Base-by-base conservation (phyloP, 495 filamentous ascomycete genomes). In the Penicillium cataractarum region DNA sequence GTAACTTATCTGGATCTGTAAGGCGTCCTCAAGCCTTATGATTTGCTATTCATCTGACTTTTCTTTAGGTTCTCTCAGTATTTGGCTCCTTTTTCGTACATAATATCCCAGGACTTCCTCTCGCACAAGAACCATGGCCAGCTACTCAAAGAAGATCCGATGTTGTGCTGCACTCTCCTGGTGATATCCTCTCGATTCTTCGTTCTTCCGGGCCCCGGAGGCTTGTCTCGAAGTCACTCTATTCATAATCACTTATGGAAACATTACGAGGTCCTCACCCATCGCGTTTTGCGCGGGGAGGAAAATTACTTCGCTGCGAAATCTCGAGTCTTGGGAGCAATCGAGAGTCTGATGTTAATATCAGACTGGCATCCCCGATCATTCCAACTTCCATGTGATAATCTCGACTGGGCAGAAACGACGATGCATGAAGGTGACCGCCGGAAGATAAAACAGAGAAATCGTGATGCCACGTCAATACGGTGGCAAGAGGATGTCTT, bases 141-240 rank as follows among this genome's bases (percentile, higher is more conserved):
- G 6, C 26, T 51, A 7, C 24, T 51, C 22, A 51, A 51, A 5
- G 6, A 31, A 13, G 24, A 51, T 31, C 49, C 26, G 17, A 27
- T 51, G 49, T 51, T 51, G 6, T 27, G 24, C 4, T 51, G 49
- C 49, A 29, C 49, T 17, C 49, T 51, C 24, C 26, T 51, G 49
- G 12, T 13, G 0, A 31, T 51, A 51, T 51, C 49, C 24, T 51
- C 49, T 31, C 49, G 49, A 17, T 51, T 51, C n/a, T 29, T 51
- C 7, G 7, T 10, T 7, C 49, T 31, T 17, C 49, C 49, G 26
- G 49, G 49, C 1, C 49, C 49, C 19, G 49, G 49, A 8, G 49
- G 49, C 13, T 31, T 13, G 12, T 31, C 49, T 9, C 49, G 49
- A 7, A 31, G 49, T 29, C 49, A 51, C 24, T n/a, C 31, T 8